A percentile compares a stretch with the other conserved stretches of the same genome.
Evolutionary conservation across 2,329 filamentous ascomycete genomes (phyloP).

Genomic region (Fusarium sp.): DNA sequence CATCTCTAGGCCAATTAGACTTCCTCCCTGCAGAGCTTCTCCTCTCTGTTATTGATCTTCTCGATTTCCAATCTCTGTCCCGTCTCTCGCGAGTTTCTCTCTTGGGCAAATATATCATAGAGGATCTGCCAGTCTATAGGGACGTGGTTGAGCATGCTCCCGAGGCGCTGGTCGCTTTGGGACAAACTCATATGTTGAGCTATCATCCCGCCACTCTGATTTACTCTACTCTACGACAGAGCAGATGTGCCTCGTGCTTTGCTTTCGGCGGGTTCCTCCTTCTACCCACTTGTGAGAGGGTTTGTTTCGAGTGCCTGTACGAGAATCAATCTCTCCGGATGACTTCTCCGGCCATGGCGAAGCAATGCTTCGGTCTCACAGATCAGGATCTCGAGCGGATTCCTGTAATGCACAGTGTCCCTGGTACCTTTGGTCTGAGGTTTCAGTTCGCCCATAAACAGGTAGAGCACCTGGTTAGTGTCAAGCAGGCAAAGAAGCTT

Average conservation of each 20-base stretch:
- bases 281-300: conserved; percentile 48
- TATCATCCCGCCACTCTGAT: conserved; percentile 40
- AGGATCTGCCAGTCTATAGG: conserved; percentile 52
- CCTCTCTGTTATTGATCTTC: conserved; percentile 40
- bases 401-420: conserved; percentile 38
- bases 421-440: conserved; percentile 40
- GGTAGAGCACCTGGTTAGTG: conserved; percentile 43
- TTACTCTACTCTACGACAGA: conserved; percentile 36
- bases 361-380: conserved; percentile 42
- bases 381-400: conserved; percentile 35
- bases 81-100: conserved; percentile 45
- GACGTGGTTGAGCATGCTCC: conserved; percentile 56
- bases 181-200: conserved; percentile 38
- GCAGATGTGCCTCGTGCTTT: conserved; percentile 45
- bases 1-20: conserved; percentile 45
- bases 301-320: conserved; percentile 48
- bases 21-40: conserved; percentile 44
- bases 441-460: conserved; percentile 25
- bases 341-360: conserved; percentile 35
- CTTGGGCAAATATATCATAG: conserved; percentile 42
- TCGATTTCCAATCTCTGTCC: conserved; percentile 46
- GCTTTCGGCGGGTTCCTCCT: conserved; percentile 48
- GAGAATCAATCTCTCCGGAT: conserved; percentile 43
- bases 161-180: conserved; percentile 41
- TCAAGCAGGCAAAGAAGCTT: conserved; percentile 46